These are phyloP conservation scores for Suaeda aralocaspica DNA, from an alignment of 148 eudicot genomes.

Conservation along the genomic window DNA sequence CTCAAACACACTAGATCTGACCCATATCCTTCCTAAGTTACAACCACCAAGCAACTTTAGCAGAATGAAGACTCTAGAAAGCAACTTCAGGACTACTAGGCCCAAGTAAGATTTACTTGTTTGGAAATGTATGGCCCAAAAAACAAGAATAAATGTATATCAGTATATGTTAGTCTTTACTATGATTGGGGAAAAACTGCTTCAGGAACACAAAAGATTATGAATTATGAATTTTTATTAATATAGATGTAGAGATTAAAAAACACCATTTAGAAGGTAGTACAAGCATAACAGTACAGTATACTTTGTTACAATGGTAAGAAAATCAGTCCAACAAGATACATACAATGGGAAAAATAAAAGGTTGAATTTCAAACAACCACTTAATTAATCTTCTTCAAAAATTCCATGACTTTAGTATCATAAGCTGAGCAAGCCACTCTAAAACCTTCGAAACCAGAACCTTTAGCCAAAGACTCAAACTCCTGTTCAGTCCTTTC, in stretches of 20 bases:
- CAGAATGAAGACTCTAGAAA: no score
- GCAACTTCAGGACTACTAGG: no score
- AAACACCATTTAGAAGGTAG: not conserved
- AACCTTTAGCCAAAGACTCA: conserved; percentile 56
- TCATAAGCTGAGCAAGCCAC: conserved; percentile 57
- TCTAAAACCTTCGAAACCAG: conserved; percentile 60
- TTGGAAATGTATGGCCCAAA: no score
- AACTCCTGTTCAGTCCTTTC: conserved; percentile 85
- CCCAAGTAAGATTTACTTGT: no score
- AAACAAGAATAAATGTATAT: no score
- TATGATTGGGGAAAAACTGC: no score
- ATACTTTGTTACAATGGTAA: not conserved
- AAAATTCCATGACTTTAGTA: conserved; percentile 72
- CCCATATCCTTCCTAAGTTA: no score
- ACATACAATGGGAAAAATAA: not conserved
- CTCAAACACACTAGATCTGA: no score
- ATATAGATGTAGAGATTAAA: no score
- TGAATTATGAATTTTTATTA: not conserved
- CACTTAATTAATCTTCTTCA: conserved; percentile 27
- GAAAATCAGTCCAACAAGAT: not conserved
- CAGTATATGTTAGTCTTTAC: no score
- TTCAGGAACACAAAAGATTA: not conserved
- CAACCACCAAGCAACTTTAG: no score
- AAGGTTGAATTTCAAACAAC: not conserved
- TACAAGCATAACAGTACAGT: no score